Conservation (phyloP, 2,329 filamentous ascomycete species). For the Ascochyta fabae region DNA sequence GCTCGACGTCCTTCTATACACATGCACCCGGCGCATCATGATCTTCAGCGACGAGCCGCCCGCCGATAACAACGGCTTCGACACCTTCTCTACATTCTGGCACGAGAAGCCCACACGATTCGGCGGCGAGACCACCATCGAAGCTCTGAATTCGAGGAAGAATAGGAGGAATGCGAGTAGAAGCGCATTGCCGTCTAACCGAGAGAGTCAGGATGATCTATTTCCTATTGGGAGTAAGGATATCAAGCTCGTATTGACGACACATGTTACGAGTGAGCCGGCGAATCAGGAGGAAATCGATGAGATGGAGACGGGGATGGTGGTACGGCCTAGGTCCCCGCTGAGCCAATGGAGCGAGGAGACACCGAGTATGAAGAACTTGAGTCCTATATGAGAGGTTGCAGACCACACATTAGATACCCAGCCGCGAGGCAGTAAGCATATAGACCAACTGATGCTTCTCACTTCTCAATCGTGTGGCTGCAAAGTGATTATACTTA, state of each 20-base stretch:
- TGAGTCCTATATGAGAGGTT: slow-evolving; percentile 5
- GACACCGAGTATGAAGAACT: slow-evolving; percentile 26
- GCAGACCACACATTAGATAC: slow-evolving; percentile 1
- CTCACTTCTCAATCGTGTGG: background rate
- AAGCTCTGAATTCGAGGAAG: slow-evolving; percentile 24
- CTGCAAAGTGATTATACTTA: background rate
- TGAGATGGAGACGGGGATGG: slow-evolving; percentile 38
- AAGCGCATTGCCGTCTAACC: slow-evolving; percentile 23
- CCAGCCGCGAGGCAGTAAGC: slow-evolving; percentile 1
- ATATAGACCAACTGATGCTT: background rate
- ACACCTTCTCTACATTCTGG: slow-evolving; percentile 48
- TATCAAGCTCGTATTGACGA: slow-evolving; percentile 47
- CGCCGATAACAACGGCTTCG: slow-evolving; percentile 44
- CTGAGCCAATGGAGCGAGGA: slow-evolving; percentile 45
- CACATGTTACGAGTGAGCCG: slow-evolving; percentile 41
- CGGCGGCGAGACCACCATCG: slow-evolving; percentile 56
- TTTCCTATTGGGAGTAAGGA: slow-evolving; percentile 28
- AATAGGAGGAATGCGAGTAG: slow-evolving; percentile 21
- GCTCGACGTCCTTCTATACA: slow-evolving; percentile 65
- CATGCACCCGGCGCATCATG: slow-evolving; percentile 62
- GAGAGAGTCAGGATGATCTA: slow-evolving; percentile 37
- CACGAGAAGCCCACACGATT: slow-evolving; percentile 45
- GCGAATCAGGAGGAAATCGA: slow-evolving; percentile 42
- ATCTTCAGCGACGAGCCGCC: slow-evolving; percentile 58
- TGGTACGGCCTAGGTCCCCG: slow-evolving; percentile 37